phyloP scores from a whole-genome alignment of 2,329 filamentous ascomycete genomes.

The Cercospora sesami region DNA sequence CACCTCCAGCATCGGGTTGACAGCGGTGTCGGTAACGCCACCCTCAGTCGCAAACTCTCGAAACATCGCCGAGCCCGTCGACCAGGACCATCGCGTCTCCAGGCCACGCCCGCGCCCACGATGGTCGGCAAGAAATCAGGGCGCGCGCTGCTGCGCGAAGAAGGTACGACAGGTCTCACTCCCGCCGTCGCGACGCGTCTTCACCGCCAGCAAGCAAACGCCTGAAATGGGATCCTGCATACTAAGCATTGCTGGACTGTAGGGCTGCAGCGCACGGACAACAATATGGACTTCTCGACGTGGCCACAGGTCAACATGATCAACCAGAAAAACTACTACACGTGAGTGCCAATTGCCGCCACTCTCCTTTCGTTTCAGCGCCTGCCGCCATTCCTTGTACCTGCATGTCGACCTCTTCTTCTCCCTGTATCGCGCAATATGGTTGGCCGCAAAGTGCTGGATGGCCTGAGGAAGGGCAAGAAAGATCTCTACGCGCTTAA shows the following conservation, averaged over 20 bases:
- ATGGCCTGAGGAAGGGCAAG: conserved; percentile 37
- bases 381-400: background rate
- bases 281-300: conserved; percentile 92
- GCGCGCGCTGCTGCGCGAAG: conserved; percentile 61
- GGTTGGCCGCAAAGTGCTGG: conserved; percentile 37
- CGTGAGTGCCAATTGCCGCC: conserved; percentile 57
- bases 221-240: conserved; percentile 29
- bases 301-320: conserved; percentile 93
- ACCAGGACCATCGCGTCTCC: background rate
- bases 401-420: conserved; percentile 4
- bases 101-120: background rate
- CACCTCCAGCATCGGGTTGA: background rate
- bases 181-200: conserved; percentile 14
- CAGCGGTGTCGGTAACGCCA: background rate
- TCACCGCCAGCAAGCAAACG: conserved; percentile 23
- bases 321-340: conserved; percentile 99
- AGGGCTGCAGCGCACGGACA: conserved; percentile 96
- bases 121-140: conserved; percentile 70
- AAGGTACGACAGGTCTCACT: conserved; percentile 45
- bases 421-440: conserved; percentile 19
- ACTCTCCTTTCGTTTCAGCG: background rate
- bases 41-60: conserved; percentile 7
- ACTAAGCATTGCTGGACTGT: conserved; percentile 25
- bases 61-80: background rate
- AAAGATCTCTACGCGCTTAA: conserved; percentile 40